Base-by-base conservation (phyloP, 441 rosid species). In the Cnidoscolus chayamansa region DNA sequence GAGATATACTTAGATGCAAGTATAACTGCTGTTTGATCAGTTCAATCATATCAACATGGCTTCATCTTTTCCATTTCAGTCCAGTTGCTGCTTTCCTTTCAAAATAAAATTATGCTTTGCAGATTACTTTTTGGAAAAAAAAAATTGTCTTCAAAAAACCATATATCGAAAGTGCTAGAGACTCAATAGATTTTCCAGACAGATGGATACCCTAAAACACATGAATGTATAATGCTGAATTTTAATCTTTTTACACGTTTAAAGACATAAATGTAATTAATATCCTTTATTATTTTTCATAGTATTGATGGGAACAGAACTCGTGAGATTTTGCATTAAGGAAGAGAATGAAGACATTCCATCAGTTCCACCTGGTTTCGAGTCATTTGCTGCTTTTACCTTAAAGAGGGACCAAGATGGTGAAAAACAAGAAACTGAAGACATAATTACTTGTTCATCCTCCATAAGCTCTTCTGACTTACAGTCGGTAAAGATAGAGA, bases 361-460 rank as follows among this genome's bases (percentile, higher is more conserved):
- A 37, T 82, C 92, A 67, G 89, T 90, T 72, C 99, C 99, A 16
- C 99, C 98, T 53, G 99, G 99, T 35, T 96, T 96, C 66, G 98
- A 93, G 85, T 82, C 97, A 49, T 88, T 86, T 82, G 84, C 96
- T 61, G 83, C 97, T 48, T 88, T 92, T 77, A 85, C 87, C 49
- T 71, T 90, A 77, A 90, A 77, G 70, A 86, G 76, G 68, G 81
- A 78, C 47, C 83, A 83, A 64, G 86, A 84, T 67, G 71, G 31
- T 71, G 82, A 77, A 62, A 82, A 84, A 45, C 81, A 77, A 31
- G 90, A 82, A 19, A 68, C 63, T 65, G 77, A 71, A 63, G 74
- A 72, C 74, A 71, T 71, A 64, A 68, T 48, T 56, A 71, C 81
- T 15, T 82, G 83, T 79, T 81, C 85, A 76, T 74, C 82, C 40